Base-by-base conservation (phyloP, 805 yeast genomes). In the Sungouiozyma intestinalis region DNA sequence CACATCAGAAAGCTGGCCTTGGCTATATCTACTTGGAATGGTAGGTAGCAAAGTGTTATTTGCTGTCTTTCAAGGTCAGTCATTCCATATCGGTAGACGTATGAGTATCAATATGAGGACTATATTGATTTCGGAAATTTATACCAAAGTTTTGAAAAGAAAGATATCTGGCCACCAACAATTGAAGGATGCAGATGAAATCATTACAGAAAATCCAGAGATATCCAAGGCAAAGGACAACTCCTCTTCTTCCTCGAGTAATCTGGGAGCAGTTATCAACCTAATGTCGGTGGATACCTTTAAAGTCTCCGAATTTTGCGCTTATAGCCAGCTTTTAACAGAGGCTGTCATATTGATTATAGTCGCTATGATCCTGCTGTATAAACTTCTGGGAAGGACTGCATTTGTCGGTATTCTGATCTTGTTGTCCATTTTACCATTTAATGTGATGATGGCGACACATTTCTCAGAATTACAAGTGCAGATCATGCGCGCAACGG, bases 271-370 rank as follows among this genome's bases (percentile, higher is more conserved):
- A 14, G 83, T 86, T 48, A 86, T 86, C 59, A 86, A 86, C 57
- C 69, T 86, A 53, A 86, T 86, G 85, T 78, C 95, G 31, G 90
- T 86, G 42, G 96, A 86, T 67, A 87, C 96, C 8, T 86, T 84
- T 67, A 87, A 85, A 62, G 85, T 87, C 24, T 80, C 92, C 35
- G 96, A 87, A 65, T 75, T 86, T 45, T 80, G 87, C 63, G 92
- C 90, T 31, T 86, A 86, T 56, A 62, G 86, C 45, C 95, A 87
- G 59, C 82, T 74, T 54, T 76, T 85, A 55, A 77, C 81, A 18
- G 74, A 79, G 44, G 77, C 90, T 2, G 51, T 78, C 17, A 62
- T 80, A 37, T 78, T 80, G 77, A 72, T 85, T 33, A 38, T 69
- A 35, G 64, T 82, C 44, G 77, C 94, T 27, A 68, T 85, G 36